phyloP scores from a whole-genome alignment of 2,329 filamentous ascomycete species.

The Fusarium scirpi region DNA sequence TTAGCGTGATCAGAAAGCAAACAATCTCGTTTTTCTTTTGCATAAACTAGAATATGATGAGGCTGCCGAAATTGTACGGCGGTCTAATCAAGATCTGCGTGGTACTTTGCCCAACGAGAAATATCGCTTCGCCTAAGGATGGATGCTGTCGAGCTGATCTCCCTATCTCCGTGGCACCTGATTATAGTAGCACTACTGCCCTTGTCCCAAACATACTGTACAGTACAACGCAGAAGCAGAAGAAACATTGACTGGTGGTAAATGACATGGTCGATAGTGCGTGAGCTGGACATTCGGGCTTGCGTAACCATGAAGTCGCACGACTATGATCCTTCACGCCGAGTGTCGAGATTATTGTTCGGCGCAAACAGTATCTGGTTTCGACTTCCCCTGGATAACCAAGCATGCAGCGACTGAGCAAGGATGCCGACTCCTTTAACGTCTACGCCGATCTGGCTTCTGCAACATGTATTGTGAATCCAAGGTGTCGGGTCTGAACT shows the following conservation, averaged over 20 bases:
- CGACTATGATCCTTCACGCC: constrained; percentile 6
- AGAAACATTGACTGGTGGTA: not conserved
- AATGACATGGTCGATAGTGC: not conserved
- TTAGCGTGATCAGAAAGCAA: not conserved
- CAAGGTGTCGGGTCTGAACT: constrained; percentile 33
- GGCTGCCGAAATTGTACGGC: not conserved
- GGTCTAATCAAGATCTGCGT: not conserved
- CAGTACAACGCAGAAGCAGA: not conserved
- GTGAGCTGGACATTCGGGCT: constrained; percentile 16
- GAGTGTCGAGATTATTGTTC: not conserved
- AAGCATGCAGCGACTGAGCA: not conserved
- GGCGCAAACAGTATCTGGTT: not conserved
- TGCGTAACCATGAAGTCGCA: constrained; percentile 13
- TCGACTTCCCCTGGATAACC: not conserved
- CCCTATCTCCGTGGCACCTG: not conserved
- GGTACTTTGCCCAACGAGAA: not conserved
- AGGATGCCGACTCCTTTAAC: constrained; percentile 1
- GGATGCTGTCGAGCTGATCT: not conserved
- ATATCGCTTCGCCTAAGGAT: constrained; percentile 4
- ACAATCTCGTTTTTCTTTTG: not conserved
- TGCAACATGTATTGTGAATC: constrained; percentile 18
- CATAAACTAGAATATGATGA: not conserved
- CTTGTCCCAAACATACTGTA: constrained; percentile 1
- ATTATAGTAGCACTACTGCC: not conserved
- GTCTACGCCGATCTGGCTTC: constrained; percentile 21